Base-by-base conservation (phyloP, 2,329 filamentous ascomycete genomes). In the Zymoseptoria pseudotritici region DNA sequence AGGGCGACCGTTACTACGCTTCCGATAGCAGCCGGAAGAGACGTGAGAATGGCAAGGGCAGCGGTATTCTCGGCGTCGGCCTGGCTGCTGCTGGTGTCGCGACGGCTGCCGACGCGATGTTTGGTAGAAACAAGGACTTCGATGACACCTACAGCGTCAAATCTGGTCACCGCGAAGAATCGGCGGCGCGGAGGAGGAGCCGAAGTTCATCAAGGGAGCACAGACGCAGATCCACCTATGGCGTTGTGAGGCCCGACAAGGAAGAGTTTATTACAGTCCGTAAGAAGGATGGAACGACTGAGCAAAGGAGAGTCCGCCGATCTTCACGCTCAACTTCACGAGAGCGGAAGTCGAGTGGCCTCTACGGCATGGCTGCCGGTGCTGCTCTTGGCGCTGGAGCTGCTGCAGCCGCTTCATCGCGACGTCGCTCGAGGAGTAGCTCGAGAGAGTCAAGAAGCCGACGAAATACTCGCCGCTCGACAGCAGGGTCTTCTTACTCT, bases 101-200 rank as follows among this genome's bases (percentile, higher is more conserved):
- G 2, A 78, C 78, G 58, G 75, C 80, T 54, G 80, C 80, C 2
- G 81, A 83, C 66, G 79, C 80, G 2, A 66, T 86, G 11, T 82
- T 80, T 65, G 78, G 75, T 53, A 11, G 52, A 1, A 74, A 76
- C 17, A 74, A 82, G 60, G 80, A 84, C 56, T 85, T 84, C 62
- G 80, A 85, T 63, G 83, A 86, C 66, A 83, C 81, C 0, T 83
- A 86, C 63, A 85, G 80, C 65, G 76, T 84, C 65, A 82, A 80
- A 58, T 81, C 82, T 58, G 82, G 83, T 19, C 78, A 76, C 61
- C 71, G 70, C 17, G 72, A 73, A 53, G 71, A 73, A 21, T 77
- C 75, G 50, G 67, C 67, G 19, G 59, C 65, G 9, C 57, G 70
- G 46, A 61, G 67, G 46, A 67, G 72, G 7, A 73, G 72, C 46